Evolutionary conservation across 108 stramenopile genomes (phyloP), one percentile per base, ranked within the genome.

Genomic region (Skeletonema tropicum): DNA sequence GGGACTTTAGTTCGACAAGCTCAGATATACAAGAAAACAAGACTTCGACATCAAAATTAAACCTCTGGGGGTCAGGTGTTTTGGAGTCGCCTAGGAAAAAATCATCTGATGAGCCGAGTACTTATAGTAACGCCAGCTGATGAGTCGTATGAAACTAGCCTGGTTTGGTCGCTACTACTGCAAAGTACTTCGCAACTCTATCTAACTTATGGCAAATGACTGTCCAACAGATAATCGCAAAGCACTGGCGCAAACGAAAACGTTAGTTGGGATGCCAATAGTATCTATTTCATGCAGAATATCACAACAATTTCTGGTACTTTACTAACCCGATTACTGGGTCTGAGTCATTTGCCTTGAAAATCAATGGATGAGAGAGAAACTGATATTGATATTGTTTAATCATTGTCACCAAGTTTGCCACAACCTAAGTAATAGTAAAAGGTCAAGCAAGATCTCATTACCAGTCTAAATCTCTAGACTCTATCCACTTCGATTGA

Each of bases 1-100:
- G 80, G 80, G 62, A 65, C 58, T 70, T 74, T 19, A 73, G 64
- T 55, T 25, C 52, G 21, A 55, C 52, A 55, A 5, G 21, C 9
- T 23, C 52, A 57, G 49, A 57, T 10, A 42, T 39, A 42, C 61
- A 19, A 57, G 45, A 57, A 10, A 19, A 11, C 15, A 66, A 57
- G 65, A 15, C 52, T 57, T 57, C 52, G 5, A 26, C 25, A 57
- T 66, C 65, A 66, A 66, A 66, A 7, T 66, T 52, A 49, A 57
- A 66, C 19, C 49, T 66, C 52, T 57, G 65, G 65, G 46, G 52
- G 3, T 52, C 49, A 23, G 49, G 52, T 26, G 49, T 57, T 57
- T 26, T 52, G 65, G 25, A 57, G 7, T 57, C 49, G 6, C 65
- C 49, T n/a, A 66, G 49, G 3, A 66, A 26, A 49, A 7, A 48